phyloP scores from a whole-genome alignment of 768 basidiomycete genomes.

The Tricholoma saponaceum region DNA sequence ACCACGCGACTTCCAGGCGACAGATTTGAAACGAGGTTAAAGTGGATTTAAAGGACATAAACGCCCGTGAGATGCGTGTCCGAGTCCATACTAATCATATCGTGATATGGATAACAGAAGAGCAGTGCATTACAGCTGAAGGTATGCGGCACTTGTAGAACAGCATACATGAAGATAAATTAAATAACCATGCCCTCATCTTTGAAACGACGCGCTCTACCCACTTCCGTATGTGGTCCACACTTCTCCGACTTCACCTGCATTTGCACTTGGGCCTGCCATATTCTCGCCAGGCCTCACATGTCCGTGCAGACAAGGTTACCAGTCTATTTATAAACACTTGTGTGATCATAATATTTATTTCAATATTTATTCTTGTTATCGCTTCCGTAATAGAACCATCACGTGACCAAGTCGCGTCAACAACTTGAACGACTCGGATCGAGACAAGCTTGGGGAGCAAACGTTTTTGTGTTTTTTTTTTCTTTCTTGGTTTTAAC shows the following conservation, averaged over 20 bases:
- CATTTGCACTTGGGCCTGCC: background rate
- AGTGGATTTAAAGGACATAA: no score
- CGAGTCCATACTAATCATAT: no score
- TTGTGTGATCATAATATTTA: no score
- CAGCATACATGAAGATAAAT: no score
- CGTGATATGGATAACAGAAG: no score
- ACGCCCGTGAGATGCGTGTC: background rate
- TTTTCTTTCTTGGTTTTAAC: background rate
- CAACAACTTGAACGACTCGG: background rate
- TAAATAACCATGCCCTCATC: background rate
- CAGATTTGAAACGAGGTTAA: constrained; percentile 1
- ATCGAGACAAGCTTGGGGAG: background rate
- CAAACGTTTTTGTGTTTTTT: background rate
- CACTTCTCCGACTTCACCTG: background rate
- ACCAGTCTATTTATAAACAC: no score
- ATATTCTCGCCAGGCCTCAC: constrained; percentile 1
- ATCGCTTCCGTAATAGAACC: background rate
- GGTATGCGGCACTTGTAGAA: no score
- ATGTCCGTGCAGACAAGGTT: constrained; percentile 24
- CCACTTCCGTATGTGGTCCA: background rate
- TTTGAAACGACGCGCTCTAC: background rate
- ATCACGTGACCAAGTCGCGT: background rate
- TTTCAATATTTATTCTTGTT: background rate
- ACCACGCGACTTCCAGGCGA: constrained; percentile 7
- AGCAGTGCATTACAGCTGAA: no score